phyloP scores from a whole-genome alignment of 2,329 filamentous ascomycete species.

The Madurella fahalii region DNA sequence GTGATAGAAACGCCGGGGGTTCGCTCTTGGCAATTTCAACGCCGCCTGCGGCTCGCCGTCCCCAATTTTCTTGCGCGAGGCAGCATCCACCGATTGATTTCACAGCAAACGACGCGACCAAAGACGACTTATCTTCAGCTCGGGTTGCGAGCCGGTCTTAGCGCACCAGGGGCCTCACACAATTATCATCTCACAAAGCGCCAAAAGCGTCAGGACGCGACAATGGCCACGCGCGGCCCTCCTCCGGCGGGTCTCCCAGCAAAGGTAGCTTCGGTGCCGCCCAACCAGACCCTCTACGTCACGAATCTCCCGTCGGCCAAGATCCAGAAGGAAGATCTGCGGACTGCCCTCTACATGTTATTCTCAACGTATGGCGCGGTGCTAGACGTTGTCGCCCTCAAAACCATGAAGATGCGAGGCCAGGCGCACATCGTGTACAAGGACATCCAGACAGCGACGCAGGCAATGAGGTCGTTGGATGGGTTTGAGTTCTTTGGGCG shows the following conservation, averaged over 20 bases:
- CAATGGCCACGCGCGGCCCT: slow-evolving; percentile 34
- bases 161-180: no score
- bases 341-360: slow-evolving; percentile 83
- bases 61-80: not conserved
- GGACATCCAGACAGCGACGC: slow-evolving; percentile 85
- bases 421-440: slow-evolving; percentile 92
- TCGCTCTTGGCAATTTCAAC: no score
- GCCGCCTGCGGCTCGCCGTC: no score
- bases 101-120: not conserved
- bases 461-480: slow-evolving; percentile 86
- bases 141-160: not conserved
- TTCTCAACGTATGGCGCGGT: slow-evolving; percentile 93
- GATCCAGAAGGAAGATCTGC: slow-evolving; percentile 82
- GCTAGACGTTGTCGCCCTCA: slow-evolving; percentile 85
- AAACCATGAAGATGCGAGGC: slow-evolving; percentile 88
- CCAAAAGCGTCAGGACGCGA: slow-evolving; percentile 29
- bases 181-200: not conserved
- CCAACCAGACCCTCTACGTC: slow-evolving; percentile 83
- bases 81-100: not conserved
- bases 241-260: slow-evolving; percentile 30
- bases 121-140: not conserved
- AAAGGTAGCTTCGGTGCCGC: slow-evolving; percentile 52
- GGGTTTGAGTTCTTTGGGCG: slow-evolving; percentile 81
- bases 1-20: no score
- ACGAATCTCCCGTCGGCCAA: slow-evolving; percentile 82